Base-by-base conservation (phyloP, 306 rosid genomes). In the Cucurbita moschata region DNA sequence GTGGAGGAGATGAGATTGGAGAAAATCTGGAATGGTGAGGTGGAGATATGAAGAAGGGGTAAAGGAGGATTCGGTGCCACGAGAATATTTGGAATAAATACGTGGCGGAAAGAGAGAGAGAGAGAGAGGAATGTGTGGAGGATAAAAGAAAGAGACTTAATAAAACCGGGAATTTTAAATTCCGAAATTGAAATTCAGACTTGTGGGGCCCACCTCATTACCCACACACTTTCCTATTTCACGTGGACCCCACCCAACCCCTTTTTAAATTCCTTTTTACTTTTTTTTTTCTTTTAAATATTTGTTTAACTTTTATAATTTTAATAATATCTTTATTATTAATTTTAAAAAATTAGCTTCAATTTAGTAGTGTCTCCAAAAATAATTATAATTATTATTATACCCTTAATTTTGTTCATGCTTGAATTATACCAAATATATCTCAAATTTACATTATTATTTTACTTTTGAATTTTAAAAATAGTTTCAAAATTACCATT, bases 11-110 rank as follows among this genome's bases (percentile, higher is more conserved):
- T 26, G 47, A 51, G 47, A 74, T 11, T 26, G 53, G 1, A 56
- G 39, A n/a, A 59, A 44, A 74, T 74, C 77, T 23, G 68, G 10
- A 5, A 4, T 0, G 69, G 10, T 74, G 77, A 74, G 30, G 77
- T 74, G 77, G 77, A 74, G 70, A 30, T 46, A 59, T 74, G 77
- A 69, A 43, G 77, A 37, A 58, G 21, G 57, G 14, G 15, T 14
- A 5, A 2, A 49, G 53, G 40, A 5, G 49, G 68, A 73, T 39
- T 21, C 30, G 55, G 18, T 19, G 63, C 65, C 43, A 73, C 23
- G 6, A 13, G 7, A 68, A 21, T 3, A 19, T 15, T 46, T 8
- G 39, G 26, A 49, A 46, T 62, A 11, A 6, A 43, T 10, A 55
- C 67, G 77, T 38, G 51, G 44, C 42, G 58, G 6, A n/a, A 11